Percentiles rank a stretch among this genome's conserved stretches.
These are phyloP conservation scores for Erodium maritimum DNA, from an alignment of 345 rosid species.

Conservation along the genomic window DNA sequence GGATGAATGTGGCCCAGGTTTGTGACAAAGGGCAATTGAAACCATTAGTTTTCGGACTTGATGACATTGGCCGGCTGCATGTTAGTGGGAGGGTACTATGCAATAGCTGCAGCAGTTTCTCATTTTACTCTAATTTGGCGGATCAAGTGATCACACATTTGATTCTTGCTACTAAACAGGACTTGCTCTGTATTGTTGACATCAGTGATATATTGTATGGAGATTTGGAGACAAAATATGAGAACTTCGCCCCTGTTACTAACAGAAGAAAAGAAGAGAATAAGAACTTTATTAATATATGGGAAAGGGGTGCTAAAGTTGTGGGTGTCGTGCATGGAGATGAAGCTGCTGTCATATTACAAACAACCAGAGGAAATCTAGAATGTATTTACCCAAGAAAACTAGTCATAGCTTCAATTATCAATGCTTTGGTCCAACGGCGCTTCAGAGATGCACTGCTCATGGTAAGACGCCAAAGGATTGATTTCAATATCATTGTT, in stretches of 20 bases:
- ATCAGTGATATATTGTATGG: constrained; percentile 49
- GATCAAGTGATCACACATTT: constrained; percentile 65
- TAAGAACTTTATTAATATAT: constrained; percentile 46
- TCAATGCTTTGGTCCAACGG: constrained; percentile 54
- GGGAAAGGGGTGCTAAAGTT: constrained; percentile 91
- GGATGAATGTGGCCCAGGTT: constrained; percentile 56
- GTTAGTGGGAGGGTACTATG: constrained; percentile 49
- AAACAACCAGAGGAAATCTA: constrained; percentile 77
- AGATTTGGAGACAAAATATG: constrained; percentile 42
- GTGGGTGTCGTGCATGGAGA: constrained; percentile 87
- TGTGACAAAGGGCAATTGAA: constrained; percentile 23
- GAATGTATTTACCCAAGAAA: constrained; percentile 91
- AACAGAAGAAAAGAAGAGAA: constrained; percentile 51
- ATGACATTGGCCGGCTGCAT: constrained; percentile 69
- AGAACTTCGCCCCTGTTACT: constrained; percentile 31
- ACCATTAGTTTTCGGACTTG: constrained; percentile 72
- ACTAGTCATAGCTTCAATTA: constrained; percentile 65
- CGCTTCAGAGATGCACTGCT: constrained; percentile 69
- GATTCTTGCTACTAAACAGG: constrained; percentile 75
- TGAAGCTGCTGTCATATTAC: constrained; percentile 72
- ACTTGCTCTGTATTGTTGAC: constrained; percentile 71
- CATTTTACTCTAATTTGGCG: constrained; percentile 67
- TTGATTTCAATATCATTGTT: constrained; percentile 74
- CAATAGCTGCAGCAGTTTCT: constrained; percentile 80
- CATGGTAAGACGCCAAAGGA: constrained; percentile 95